Evolutionary conservation across 225 moss, liverwort and hornwort genomes (phyloP).

Genomic region (Rhytidiadelphus loreus): DNA sequence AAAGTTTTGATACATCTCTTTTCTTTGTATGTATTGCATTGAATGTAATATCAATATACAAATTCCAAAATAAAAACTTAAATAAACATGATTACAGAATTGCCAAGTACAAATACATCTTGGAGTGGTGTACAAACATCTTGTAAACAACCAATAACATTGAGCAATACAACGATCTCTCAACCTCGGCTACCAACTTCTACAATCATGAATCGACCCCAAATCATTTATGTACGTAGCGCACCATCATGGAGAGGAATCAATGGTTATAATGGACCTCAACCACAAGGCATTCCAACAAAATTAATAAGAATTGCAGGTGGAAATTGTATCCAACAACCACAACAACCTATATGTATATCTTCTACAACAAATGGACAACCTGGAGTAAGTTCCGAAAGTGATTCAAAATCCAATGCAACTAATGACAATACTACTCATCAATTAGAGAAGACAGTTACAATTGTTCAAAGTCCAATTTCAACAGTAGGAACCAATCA

Average conservation of each 20-base stretch:
- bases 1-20: not conserved
- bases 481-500: not conserved
- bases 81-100: not conserved
- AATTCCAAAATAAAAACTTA: not conserved
- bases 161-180: not conserved
- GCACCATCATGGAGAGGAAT: constrained; percentile 12
- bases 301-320: constrained; percentile 9
- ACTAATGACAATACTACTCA: not conserved
- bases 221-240: constrained; percentile 12
- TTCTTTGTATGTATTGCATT: not conserved
- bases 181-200: constrained; percentile 3
- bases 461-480: not conserved
- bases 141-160: not conserved
- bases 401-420: not conserved
- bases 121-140: not conserved
- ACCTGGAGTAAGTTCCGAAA: not conserved
- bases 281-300: not conserved
- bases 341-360: not conserved
- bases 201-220: constrained; percentile 5
- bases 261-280: constrained; percentile 3
- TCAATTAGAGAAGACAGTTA: not conserved
- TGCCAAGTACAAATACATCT: not conserved
- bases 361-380: not conserved
- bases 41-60: not conserved
- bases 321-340: constrained; percentile 9